Evolutionary conservation across 768 basidiomycete genomes (phyloP), one percentile per base, ranked within the genome.

Genomic region (Aureoboletus auriporus): DNA sequence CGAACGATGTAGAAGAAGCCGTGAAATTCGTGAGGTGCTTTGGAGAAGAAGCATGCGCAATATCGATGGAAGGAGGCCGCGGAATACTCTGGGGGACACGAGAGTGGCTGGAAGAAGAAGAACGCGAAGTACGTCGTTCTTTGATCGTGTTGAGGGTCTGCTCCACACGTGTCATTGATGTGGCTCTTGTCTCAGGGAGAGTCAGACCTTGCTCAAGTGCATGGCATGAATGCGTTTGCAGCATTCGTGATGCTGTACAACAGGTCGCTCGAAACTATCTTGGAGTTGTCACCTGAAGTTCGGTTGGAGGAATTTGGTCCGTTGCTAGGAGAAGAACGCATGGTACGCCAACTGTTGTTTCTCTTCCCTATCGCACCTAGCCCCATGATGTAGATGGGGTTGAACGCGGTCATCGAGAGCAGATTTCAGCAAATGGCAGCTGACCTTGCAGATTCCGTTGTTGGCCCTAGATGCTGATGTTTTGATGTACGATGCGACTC

Each of bases 211-310:
- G 75, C 79, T 0, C 60, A 64, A 1, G 69, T 79, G 8, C 67
- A 72, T 6, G 83, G 84, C 13, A 82, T 90, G 79, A 90, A 90
- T 49, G 66, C 71, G 6, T 86, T 88, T 59, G 80, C 81, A 1
- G 81, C 88, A 6, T 74, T 77, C n/a, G 65, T 83, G 4, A 75
- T 90, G 48, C 66, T 89, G 2, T 79, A 73, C 44, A 75, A 80
- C 49, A 70, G 72, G 7, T 67, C 72, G 5, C 57, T 86, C 6
- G 74, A 82, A 13, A 72, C 78, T 4, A 79, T 88, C 56, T 57
- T 90, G 23, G 71, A 77, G 12, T 63, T 76, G 64, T 61, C 68
- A 8, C 61, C 78, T 4, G 73, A 83, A 35, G 71, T 66, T 33
- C 71, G 85, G 42, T 35, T 76, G 9, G 63, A 70, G 12, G 60